Evolutionary conservation across 2,329 filamentous ascomycete species (phyloP).

Genomic region (Sporothrix pallida): DNA sequence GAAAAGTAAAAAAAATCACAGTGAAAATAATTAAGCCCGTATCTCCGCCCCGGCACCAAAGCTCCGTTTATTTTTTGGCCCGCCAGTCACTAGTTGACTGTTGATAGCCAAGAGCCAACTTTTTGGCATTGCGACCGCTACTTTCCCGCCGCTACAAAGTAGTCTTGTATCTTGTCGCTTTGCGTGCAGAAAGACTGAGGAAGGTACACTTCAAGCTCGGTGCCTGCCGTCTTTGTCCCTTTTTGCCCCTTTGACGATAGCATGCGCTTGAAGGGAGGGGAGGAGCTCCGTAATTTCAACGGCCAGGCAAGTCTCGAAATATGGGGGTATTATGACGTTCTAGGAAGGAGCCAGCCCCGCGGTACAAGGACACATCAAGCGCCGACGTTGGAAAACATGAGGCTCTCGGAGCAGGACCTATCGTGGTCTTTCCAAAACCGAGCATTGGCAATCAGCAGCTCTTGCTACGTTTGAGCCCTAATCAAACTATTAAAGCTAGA

Average conservation of each 20-base stretch:
- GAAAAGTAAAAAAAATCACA: neutral
- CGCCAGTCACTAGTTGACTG: neutral
- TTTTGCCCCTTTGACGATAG: constrained; percentile 15
- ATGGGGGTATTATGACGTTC: constrained; percentile 3
- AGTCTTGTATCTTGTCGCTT: neutral
- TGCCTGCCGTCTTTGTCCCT: no score
- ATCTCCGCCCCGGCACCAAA: constrained; percentile 22
- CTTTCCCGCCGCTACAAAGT: constrained; percentile 18
- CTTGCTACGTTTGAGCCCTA: neutral
- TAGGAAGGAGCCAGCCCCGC: constrained; percentile 15
- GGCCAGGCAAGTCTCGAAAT: neutral
- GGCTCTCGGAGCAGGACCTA: neutral
- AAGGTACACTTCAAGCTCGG: neutral
- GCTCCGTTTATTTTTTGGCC: neutral
- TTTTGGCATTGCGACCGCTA: constrained; percentile 3
- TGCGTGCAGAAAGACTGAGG: neutral
- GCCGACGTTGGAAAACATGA: neutral
- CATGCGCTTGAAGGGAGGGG: neutral
- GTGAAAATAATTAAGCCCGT: constrained; percentile 20
- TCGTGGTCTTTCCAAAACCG: constrained; percentile 2
- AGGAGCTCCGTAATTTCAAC: constrained; percentile 12
- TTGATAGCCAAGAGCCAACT: neutral
- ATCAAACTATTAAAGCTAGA: neutral
- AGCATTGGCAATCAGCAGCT: constrained; percentile 8
- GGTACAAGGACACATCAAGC: neutral